Evolutionary conservation across 2,329 filamentous ascomycete species (phyloP), one percentile per base, ranked within the genome.

Genomic region (Ceratocystis eucalypticola): DNA sequence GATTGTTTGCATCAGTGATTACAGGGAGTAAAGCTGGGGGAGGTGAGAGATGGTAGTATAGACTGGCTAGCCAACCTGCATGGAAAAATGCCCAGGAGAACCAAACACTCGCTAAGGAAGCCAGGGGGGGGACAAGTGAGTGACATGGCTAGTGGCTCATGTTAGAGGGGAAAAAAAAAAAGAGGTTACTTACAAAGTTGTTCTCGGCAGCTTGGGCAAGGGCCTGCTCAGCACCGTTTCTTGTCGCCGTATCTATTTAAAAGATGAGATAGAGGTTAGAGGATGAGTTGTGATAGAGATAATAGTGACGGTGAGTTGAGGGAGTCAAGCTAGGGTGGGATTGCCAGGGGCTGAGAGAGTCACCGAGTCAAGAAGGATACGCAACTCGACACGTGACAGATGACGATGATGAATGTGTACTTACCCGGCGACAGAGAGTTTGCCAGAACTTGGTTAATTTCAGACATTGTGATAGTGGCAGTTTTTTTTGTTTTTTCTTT

Each of bases 401-500:
- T 63, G 64, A 68, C 69, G 68, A 41, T 41, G 37, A 15, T 41
- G 37, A 15, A 41, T 12, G 37, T 69, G 70, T 71, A 78, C 88
- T 77, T 81, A 97, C 94, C 93, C 75, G 92, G 84, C 75, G 92
- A 95, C 80, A 97, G 86, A 77, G 94, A 97, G 82, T 92, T 93
- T 79, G 91, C 86, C 82, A 99, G 88, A 81, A 99, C 93, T 80
- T 91, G 88, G 82, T 93, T 96, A 82, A 97, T 95, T 81, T 97
- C 91, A 88, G 95, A 80, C 81, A 80, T 83, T 78, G 82, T 83
- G 82, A 84, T 91, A 77, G 74, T 81, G 76, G 33, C 75, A 72
- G 73, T 74, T 73, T 72, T 72, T 70, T 55, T 44, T 67, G 41
- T 33, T 61, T 61, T 64, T 66, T 66, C 64, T 37, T 65, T 65